Base-by-base conservation (phyloP, 139 green algal species). In the Chlamydomonas eustigma region DNA sequence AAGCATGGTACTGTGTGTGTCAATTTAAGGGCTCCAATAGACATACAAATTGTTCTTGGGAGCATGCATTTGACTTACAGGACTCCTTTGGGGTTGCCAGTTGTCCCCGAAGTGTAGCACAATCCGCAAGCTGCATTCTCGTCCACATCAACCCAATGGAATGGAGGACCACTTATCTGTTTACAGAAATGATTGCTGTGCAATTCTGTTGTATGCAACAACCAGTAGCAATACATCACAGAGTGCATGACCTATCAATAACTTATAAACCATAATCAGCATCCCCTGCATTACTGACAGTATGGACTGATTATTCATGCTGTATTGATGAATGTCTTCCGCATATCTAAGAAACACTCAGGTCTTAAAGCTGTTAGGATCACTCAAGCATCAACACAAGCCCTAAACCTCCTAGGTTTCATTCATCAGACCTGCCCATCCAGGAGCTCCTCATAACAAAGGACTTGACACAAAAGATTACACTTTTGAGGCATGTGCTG, bases 81-180 rank as follows among this genome's bases (percentile, higher is more conserved):
- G 28, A 96, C 91, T 18, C 91, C 91, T 81, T 91, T 91, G 51
- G 86, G 86, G 70, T 86, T 86, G 38, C 86, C 86, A 8, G 86
- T 91, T 0, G 86, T 91, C 30, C 86, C 86, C 33, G 38, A 81
- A 33, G 91, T 96, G 85, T 94, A 96, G 89, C 91, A 95, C 69
- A 95, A 83, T 18, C 91, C 91, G 64, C 81, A 91, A 1, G 90
- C 86, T 8, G 74, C 71, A 50, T 85, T 76, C 77, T 96, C 91
- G 50, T 89, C 76, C 39, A 81, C 28, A 30, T 64, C 18, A 22
- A 75, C 64, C 86, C 89, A 91, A 22, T 38, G 44, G 68, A 91
- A 91, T 24, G 58, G 58, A 24, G 18, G 58, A 28, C 18, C 6
- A 28, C 58, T 70, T 24, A 32, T 6, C 25, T 70, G 24, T 22